Evolutionary conservation across 305 asterid genomes (phyloP).

Genomic region (Withania somnifera): DNA sequence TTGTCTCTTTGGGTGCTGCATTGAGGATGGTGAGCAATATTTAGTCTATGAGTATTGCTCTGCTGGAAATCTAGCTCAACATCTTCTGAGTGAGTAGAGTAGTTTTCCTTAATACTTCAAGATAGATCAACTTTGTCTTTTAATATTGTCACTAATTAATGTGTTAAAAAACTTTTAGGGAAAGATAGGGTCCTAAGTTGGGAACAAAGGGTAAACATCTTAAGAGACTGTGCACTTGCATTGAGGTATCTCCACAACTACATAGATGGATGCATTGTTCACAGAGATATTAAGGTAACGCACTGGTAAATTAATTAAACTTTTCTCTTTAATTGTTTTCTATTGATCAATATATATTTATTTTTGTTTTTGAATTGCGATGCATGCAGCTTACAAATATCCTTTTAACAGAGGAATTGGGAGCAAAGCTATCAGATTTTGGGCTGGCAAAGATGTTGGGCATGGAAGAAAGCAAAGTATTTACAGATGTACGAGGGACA

Average conservation of each 20-base stretch:
- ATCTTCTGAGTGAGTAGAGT: constrained; percentile 39
- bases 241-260: constrained; percentile 60
- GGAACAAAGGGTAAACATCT: constrained; percentile 52
- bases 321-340: background rate
- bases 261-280: constrained; percentile 67
- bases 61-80: constrained; percentile 62
- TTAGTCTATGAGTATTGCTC: constrained; percentile 61
- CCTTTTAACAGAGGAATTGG: constrained; percentile 52
- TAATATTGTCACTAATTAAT: background rate
- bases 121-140: background rate
- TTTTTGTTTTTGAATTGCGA: background rate
- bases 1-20: constrained; percentile 58
- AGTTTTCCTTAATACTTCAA: background rate
- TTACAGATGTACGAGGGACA: constrained; percentile 72
- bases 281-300: constrained; percentile 72
- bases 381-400: constrained; percentile 56
- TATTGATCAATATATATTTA: background rate
- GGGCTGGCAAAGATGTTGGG: constrained; percentile 67
- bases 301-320: background rate
- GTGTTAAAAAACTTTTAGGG: constrained; percentile 25
- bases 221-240: constrained; percentile 65
- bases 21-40: constrained; percentile 63
- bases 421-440: constrained; percentile 70
- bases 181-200: constrained; percentile 48
- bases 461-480: constrained; percentile 75